A percentile compares a stretch with the other conserved stretches of the same genome.
These are phyloP conservation scores for Paspalum notatum DNA, from an alignment of 176 grass and related monocot species.

Conservation along the genomic window DNA sequence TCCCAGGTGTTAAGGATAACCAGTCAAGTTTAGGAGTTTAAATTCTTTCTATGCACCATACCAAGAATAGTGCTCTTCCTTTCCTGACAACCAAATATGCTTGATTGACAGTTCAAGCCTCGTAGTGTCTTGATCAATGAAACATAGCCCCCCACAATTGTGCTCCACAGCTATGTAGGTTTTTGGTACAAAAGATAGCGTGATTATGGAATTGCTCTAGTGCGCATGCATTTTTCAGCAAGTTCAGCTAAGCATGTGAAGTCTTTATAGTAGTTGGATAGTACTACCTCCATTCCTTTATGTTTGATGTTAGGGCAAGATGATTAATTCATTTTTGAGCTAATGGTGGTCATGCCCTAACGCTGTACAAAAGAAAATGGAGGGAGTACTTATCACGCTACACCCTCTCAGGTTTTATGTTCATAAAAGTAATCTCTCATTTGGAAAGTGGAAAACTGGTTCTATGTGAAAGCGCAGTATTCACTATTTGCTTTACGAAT, in stretches of 20 bases:
- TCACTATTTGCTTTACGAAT: background rate
- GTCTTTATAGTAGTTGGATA: background rate
- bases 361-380: too few relatives aligned
- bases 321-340: too few relatives aligned
- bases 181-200: background rate
- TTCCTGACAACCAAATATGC: background rate
- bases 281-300: background rate
- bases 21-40: background rate
- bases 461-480: background rate
- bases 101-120: background rate
- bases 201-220: background rate
- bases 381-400: background rate
- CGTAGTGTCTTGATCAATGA: background rate
- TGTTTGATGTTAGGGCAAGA: too few relatives aligned
- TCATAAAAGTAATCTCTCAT: background rate
- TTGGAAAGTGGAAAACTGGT: background rate
- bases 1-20: too few relatives aligned
- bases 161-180: background rate
- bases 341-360: too few relatives aligned
- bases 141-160: background rate
- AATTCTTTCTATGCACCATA: background rate
- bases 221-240: background rate
- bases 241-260: background rate
- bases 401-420: background rate
- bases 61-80: background rate